Evolutionary conservation across 2,329 filamentous ascomycete species (phyloP), one percentile per base, ranked within the genome.

Genomic region (Cladosporium phlei): DNA sequence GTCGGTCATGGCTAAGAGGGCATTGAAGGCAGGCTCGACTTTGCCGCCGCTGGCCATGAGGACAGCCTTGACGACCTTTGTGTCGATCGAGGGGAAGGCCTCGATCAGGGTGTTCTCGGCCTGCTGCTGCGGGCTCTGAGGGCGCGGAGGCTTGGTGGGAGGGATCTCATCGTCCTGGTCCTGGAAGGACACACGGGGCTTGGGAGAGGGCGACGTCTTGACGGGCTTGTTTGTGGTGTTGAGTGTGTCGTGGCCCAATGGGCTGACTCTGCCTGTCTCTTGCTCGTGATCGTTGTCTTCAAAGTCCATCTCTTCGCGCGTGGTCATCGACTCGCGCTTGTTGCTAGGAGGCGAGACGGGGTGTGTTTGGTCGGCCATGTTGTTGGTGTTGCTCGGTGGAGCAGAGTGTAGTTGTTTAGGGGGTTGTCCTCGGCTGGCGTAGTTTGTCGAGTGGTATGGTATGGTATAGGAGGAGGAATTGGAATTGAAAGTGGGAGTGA

Each of bases 11-110:
- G 72, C 86, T 34, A 98, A 76, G 33, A 98, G 77, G 27, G 93
- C 93, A 69, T 96, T 93, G 71, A 98, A 98, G 11, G 93, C 91
- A 24, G 88, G 86, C 67, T 98, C 93, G 38, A 97, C 83, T 60
- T 85, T 82, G 50, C 90, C 91, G 49, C 83, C 78, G 65, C 93
- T 97, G 11, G 93, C 93, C 19, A 79, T 77, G 54, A 98, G 71
- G 0, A 98, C 86, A 22, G 93, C 93, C 67, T 84, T 95, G 66
- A 98, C 79, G 37, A 98, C 85, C 34, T 80, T 67, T 6, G 71
- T 65, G 45, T 98, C 93, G 51, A 96, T 86, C 46, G 73, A 78
- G 0, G 93, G 93, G 60, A 98, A 98, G 0, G 93, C 93, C 67
- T 98, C 93, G 66, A 88, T 91, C 47, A 98, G 75, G 3, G 89